A percentile compares a stretch with the other conserved stretches of the same genome.
These are phyloP conservation scores for Plectranthus barbatus DNA, from an alignment of 257 asterid genomes.

Conservation along the genomic window DNA sequence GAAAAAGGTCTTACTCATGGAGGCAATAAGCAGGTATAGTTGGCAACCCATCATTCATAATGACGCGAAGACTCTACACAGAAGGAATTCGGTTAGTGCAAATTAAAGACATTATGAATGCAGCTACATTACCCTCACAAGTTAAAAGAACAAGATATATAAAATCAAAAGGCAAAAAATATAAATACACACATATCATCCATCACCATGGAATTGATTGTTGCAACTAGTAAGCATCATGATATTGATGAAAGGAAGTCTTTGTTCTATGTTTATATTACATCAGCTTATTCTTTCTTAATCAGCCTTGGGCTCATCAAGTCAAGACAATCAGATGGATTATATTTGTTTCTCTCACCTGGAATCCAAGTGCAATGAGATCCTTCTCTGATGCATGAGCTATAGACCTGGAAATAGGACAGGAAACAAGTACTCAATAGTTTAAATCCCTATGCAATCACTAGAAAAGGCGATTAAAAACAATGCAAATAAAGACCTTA, in stretches of 20 bases:
- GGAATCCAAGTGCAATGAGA: slow-evolving; percentile 87
- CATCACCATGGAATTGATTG: background rate
- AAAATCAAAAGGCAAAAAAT: background rate
- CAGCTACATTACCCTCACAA: background rate
- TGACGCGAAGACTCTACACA: slow-evolving; percentile 84
- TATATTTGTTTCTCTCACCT: slow-evolving; percentile 49
- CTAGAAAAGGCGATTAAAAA: slow-evolving; percentile 5
- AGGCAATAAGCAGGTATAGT: slow-evolving; percentile 82
- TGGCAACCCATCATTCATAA: slow-evolving; percentile 96
- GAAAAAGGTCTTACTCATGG: slow-evolving; percentile 59
- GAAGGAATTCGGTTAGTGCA: slow-evolving; percentile 26
- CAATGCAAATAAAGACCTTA: slow-evolving; percentile 44
- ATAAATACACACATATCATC: background rate
- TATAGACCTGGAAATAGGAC: slow-evolving; percentile 62
- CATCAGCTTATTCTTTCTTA: background rate
- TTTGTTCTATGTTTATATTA: background rate
- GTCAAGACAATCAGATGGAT: slow-evolving; percentile 5
- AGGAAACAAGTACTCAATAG: slow-evolving; percentile 9
- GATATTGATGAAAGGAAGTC: background rate
- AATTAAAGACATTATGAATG: slow-evolving; percentile 10
- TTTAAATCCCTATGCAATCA: too few species aligned
- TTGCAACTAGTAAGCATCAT: slow-evolving; percentile 5
- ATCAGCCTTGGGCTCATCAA: background rate
- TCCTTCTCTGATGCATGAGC: slow-evolving; percentile 88
- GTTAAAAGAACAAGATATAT: background rate